A percentile compares a stretch with the other conserved stretches of the same genome.
phyloP scores from a whole-genome alignment of 2,329 filamentous ascomycete genomes.

The Colletotrichum siamense region DNA sequence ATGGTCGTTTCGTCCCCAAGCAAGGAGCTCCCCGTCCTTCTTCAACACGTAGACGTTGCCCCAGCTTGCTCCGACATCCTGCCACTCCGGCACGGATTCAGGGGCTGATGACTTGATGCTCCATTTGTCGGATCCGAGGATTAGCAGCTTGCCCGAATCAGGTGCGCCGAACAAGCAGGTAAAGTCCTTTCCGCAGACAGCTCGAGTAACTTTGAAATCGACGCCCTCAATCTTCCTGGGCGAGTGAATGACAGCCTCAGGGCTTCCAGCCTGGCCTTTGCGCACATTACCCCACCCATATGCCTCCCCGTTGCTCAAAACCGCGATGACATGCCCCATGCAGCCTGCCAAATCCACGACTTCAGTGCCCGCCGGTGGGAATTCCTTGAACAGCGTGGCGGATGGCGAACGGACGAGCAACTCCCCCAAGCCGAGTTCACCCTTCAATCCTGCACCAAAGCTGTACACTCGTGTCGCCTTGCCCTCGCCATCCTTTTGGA shows the following conservation, averaged over 20 bases:
- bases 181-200: conserved; percentile 84
- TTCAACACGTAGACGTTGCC: conserved; percentile 77
- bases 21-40: conserved; percentile 62
- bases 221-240: conserved; percentile 67
- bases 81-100: conserved; percentile 60
- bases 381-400: conserved; percentile 59
- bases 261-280: conserved; percentile 80
- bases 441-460: conserved; percentile 71
- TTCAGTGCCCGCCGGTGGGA: conserved; percentile 65
- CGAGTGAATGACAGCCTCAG: conserved; percentile 55
- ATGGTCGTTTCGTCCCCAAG: conserved; percentile 87
- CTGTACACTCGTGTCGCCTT: conserved; percentile 60
- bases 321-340: conserved; percentile 77
- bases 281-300: conserved; percentile 90
- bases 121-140: conserved; percentile 82
- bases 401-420: conserved; percentile 53
- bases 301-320: conserved; percentile 76
- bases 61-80: conserved; percentile 80
- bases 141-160: conserved; percentile 60
- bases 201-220: conserved; percentile 68
- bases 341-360: conserved; percentile 73
- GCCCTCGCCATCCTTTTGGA: conserved; percentile 49
- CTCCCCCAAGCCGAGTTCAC: conserved; percentile 72
- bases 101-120: conserved; percentile 65
- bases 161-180: conserved; percentile 72